Evolutionary conservation across 2,329 filamentous ascomycete species (phyloP), one percentile per base, ranked within the genome.

Genomic region (Neonectria coccinea): DNA sequence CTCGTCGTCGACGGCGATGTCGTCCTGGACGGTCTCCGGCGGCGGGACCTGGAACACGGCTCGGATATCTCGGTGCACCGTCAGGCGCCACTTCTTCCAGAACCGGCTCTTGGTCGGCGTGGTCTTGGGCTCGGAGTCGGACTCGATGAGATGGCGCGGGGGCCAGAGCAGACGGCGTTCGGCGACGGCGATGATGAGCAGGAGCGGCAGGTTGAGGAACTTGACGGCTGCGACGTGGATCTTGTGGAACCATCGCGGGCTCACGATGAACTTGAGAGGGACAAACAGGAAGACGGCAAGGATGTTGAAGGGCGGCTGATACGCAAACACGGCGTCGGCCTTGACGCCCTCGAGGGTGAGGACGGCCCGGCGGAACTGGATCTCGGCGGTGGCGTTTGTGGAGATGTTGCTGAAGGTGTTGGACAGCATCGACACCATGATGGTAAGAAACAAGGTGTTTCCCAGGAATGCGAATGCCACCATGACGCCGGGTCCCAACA

Each of bases 161-260:
- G 75, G 78, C 91, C 91, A 93, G 16, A 94, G 84, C 10, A 88
- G 82, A 6, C 86, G 85, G 55, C 93, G 88, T 78, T 97, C 93
- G 66, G 89, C 85, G 20, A 89, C 79, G 18, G 89, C 88, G 65
- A 97, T 91, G 64, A 91, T 71, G 4, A 95, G 83, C 2, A 97
- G 83, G 5, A 94, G 81, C 0, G 93, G 93, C 2, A 92, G 83
- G 77, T 96, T 96, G 72, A 94, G 85, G 9, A 89, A 80, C 41
- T 92, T 89, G 22, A 96, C 90, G 10, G 88, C 87, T 62, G 89
- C 88, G 62, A 97, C 92, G 75, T 97, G 94, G 73, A 95, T 91
- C 79, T 95, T 96, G 82, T 97, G 93, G 75, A 96, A 96, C 92
- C 92, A 95, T 48, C 93, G 89, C 0, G 91, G 88, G n/a, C 88